Evolutionary conservation across 805 yeast genomes (phyloP), one percentile per base, ranked within the genome.

Genomic region (Pichia eremophila): DNA sequence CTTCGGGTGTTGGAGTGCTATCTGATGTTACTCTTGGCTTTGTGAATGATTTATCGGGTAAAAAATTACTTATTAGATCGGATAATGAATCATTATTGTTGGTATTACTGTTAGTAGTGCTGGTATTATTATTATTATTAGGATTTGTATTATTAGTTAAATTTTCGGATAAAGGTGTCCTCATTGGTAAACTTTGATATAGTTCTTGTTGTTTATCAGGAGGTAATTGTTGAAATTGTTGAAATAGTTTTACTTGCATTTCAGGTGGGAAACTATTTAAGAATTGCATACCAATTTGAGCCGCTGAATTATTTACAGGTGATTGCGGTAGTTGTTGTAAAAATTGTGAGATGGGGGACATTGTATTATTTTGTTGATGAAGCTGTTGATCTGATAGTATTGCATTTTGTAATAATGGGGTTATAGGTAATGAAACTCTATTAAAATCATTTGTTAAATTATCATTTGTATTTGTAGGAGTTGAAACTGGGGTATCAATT

Each of bases 201-300:
- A 42, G 40, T 35, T 54, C 57, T n/a, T 50, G 58, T 35, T 52
- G 57, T 35, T 51, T 52, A 18, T 48, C 55, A 3, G 27, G 52
- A 6, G 51, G 55, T 28, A 49, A 46, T 17, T 52, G 51, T 31
- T 52, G 45, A 37, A 53, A 49, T 22, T 47, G 51, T 39, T 52
- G 52, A 22, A 52, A 45, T 3, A 52, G 34, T 38, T 49, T 50
- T 3, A 45, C 42, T 40, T 54, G 57, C 28, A 45, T 34, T 5
- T 51, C 58, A 10, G 50, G 51, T 17, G 51, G 47, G n/a, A 51
- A 44, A 22, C 48, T 48, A 22, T 48, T 50, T 18, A 53, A 37
- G 11, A 53, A 47, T n/a, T 49, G 53, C 15, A 36, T 39, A 34
- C 46, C 49, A 14, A 43, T 22, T 35, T 45, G 46, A 37, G 52